These are phyloP conservation scores for Rhodotorula sp. DNA, from an alignment of 1,284 basidiomycete genomes.

Conservation along the genomic window DNA sequence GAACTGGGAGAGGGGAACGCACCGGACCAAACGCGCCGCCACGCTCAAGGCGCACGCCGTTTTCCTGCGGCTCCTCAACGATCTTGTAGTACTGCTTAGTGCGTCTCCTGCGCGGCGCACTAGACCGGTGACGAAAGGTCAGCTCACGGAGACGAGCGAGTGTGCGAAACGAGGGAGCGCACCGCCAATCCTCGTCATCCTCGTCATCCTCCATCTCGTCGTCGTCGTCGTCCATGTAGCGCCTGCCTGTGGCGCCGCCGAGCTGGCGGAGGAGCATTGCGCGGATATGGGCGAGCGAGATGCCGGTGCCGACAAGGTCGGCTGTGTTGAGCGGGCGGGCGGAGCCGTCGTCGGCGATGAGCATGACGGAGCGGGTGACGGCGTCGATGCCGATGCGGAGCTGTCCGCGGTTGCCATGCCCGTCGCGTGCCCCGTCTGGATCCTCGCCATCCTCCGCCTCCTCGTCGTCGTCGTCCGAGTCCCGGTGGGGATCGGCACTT, in stretches of 20 bases:
- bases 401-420: background rate
- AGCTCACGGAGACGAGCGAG: too few relatives aligned
- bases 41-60: conserved; percentile 69
- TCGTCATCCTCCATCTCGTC: conserved; percentile 32
- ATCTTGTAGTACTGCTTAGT: conserved; percentile 40
- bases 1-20: background rate
- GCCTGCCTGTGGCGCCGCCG: conserved; percentile 26
- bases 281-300: conserved; percentile 34
- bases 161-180: conserved; percentile 7
- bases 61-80: conserved; percentile 64
- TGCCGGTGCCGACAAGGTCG: conserved; percentile 25
- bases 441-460: background rate
- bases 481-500: background rate
- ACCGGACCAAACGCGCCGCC: conserved; percentile 81
- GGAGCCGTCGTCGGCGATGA: conserved; percentile 32
- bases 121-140: background rate
- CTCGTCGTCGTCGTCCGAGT: conserved; percentile 2
- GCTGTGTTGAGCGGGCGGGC: conserved; percentile 11
- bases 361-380: conserved; percentile 22
- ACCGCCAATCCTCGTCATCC: conserved; percentile 20
- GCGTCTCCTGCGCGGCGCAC: conserved; percentile 25
- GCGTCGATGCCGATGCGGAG: background rate
- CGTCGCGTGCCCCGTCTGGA: background rate
- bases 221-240: conserved; percentile 44
- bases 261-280: conserved; percentile 36